Conservation (phyloP, 1,284 basidiomycete species). For the Veloporphyrellus conicus region DNA sequence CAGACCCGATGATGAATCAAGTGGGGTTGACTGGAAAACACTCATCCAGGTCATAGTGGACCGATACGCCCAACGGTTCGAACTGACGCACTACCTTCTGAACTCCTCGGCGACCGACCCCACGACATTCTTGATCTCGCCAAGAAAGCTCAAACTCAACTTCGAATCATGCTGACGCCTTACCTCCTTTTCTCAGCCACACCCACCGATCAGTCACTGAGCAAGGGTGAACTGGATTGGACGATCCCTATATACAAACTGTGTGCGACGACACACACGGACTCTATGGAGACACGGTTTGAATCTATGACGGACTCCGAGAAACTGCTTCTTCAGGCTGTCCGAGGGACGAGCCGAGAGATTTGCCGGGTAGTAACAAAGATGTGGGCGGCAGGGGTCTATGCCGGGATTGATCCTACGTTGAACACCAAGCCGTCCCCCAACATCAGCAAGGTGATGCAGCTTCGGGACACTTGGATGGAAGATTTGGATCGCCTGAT, state of each 20-base stretch:
- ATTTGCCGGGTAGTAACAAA: slow-evolving; percentile 45
- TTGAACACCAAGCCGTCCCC: too few species aligned
- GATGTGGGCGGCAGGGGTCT: slow-evolving; percentile 42
- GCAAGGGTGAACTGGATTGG: slow-evolving; percentile 21
- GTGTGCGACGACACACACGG: slow-evolving; percentile 38
- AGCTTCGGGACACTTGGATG: too few species aligned
- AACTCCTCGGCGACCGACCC: slow-evolving; percentile 13
- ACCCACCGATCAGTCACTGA: slow-evolving; percentile 2
- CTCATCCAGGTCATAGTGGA: slow-evolving; percentile 41
- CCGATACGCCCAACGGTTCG: slow-evolving; percentile 42
- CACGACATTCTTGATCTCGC: slow-evolving; percentile 13
- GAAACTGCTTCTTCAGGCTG: slow-evolving; percentile 31
- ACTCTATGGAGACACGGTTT: slow-evolving; percentile 17
- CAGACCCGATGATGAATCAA: slow-evolving; percentile 15
- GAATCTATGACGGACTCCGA: slow-evolving; percentile 36
- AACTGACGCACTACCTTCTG: slow-evolving; percentile 38
- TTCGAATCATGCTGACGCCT: slow-evolving; percentile 23
- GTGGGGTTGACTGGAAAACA: slow-evolving; percentile 44
- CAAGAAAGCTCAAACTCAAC: slow-evolving; percentile 22
- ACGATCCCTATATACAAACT: slow-evolving; percentile 22
- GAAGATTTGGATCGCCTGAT: too few species aligned
- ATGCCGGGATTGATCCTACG: slow-evolving; percentile 8
- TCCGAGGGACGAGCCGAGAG: slow-evolving; percentile 38
- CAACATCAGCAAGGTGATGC: too few species aligned
- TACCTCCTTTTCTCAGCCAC: slow-evolving; percentile 16